phyloP scores from a whole-genome alignment of 2,329 filamentous ascomycete genomes.

The Alternaria sp. region DNA sequence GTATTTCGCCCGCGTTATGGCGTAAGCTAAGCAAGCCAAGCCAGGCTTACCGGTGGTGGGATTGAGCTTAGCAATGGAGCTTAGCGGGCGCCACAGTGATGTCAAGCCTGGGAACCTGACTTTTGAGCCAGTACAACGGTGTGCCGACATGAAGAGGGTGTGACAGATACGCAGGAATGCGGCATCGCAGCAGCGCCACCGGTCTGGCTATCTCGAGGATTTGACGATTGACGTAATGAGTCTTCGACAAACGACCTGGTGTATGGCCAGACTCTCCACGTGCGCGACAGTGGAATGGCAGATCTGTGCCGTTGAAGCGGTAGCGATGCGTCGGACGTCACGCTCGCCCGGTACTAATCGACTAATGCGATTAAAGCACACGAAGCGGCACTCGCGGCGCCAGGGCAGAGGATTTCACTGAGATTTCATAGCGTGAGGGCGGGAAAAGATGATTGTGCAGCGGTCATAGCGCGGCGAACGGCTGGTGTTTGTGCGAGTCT shows the following conservation, averaged over 20 bases:
- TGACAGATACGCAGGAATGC: background rate
- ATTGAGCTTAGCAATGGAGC: constrained; percentile 7
- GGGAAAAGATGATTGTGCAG: constrained; percentile 10
- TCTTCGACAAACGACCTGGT: background rate
- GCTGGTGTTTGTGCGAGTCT: constrained; percentile 5
- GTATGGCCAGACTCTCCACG: background rate
- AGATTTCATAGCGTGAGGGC: constrained; percentile 17
- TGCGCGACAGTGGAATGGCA: background rate
- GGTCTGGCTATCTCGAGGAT: background rate
- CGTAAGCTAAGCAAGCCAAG: constrained; percentile 18
- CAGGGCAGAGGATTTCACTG: constrained; percentile 12
- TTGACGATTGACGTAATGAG: background rate
- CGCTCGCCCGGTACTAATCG: background rate
- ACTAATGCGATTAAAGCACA: background rate
- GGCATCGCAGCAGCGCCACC: background rate
- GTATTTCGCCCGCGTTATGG: background rate
- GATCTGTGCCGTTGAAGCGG: background rate
- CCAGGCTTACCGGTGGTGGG: constrained; percentile 3
- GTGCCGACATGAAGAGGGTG: background rate
- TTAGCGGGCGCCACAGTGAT: constrained; percentile 14
- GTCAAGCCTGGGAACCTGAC: constrained; percentile 1
- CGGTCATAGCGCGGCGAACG: constrained; percentile 20
- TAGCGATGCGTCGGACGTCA: constrained; percentile 6
- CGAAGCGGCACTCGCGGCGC: constrained; percentile 12
- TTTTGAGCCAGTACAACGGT: background rate